phyloP scores from a whole-genome alignment of 2,329 filamentous ascomycete genomes.

The Neofusicoccum kwambonambiense region DNA sequence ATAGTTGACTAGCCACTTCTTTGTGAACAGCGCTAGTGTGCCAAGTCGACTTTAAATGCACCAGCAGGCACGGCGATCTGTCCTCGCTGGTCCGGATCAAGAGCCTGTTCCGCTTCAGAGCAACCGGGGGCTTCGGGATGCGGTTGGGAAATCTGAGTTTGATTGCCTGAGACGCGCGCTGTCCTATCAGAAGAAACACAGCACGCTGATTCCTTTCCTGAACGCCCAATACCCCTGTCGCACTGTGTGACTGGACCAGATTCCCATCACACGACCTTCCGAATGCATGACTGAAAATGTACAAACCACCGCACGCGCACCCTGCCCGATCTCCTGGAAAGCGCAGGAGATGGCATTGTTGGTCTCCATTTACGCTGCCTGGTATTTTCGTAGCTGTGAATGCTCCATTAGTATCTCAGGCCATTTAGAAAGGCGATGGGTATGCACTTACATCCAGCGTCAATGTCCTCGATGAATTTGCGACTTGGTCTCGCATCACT shows the following conservation, averaged over 20 bases:
- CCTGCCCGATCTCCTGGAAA: not conserved
- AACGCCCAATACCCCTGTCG: not conserved
- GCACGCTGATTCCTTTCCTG: not conserved
- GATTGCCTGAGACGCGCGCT: not conserved
- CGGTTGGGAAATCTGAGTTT: not conserved
- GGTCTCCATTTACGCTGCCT: constrained; percentile 20
- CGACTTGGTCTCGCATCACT: constrained; percentile 90
- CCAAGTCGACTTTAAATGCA: not conserved
- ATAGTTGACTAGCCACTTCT: not conserved
- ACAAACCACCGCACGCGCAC: not conserved
- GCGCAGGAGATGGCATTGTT: not conserved
- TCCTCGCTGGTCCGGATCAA: not conserved
- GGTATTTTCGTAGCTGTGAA: constrained; percentile 30
- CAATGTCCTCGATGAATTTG: constrained; percentile 86
- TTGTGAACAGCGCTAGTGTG: not conserved
- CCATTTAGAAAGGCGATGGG: not conserved
- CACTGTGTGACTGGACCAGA: not conserved
- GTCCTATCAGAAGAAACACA: not conserved
- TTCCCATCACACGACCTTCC: not conserved
- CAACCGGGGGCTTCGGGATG: too few species aligned
- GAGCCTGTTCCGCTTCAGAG: not conserved
- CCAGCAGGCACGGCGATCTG: not conserved
- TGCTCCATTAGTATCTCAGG: constrained; percentile 18
- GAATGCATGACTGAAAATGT: not conserved
- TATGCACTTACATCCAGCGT: constrained; percentile 82